phyloP scores from a whole-genome alignment of 2,329 filamentous ascomycete species.

The Trichoderma sp. region DNA sequence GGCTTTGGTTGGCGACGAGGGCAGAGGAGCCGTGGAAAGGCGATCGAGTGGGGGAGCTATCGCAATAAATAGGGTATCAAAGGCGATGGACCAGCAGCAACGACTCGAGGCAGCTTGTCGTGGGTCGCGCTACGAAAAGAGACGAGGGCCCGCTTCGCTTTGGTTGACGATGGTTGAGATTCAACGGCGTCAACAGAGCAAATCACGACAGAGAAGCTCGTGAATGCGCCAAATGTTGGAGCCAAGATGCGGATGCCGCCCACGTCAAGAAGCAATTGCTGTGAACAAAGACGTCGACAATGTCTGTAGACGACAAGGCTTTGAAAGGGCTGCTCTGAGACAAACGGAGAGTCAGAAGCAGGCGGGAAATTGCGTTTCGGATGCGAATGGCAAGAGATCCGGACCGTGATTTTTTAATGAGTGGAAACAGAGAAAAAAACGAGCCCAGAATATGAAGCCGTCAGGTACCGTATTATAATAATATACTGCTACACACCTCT shows the following conservation, averaged over 20 bases:
- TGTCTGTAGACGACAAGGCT: background rate
- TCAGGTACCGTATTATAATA: constrained; percentile 16
- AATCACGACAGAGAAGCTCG: background rate
- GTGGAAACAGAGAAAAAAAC: background rate
- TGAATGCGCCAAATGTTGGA: background rate
- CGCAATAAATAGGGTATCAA: constrained; percentile 7
- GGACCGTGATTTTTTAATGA: background rate
- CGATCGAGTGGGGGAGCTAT: constrained; percentile 10
- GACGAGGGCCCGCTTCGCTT: background rate
- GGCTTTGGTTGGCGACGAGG: background rate
- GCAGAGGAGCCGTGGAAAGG: background rate
- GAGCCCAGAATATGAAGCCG: constrained; percentile 4
- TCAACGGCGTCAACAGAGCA: background rate
- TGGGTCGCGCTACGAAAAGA: background rate
- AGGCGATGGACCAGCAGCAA: background rate
- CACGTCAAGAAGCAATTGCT: background rate
- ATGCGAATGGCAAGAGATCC: background rate
- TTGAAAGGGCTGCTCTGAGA: background rate
- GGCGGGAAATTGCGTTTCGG: background rate
- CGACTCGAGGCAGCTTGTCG: background rate
- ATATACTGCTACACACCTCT: background rate
- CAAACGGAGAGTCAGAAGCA: background rate
- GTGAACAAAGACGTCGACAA: background rate
- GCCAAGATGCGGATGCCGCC: background rate
- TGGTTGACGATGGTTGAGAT: background rate